Percentiles rank a stretch among this genome's conserved stretches.
Conservation (phyloP, 2,329 filamentous ascomycete genomes). For the Paramyrothecium sp. region DNA sequence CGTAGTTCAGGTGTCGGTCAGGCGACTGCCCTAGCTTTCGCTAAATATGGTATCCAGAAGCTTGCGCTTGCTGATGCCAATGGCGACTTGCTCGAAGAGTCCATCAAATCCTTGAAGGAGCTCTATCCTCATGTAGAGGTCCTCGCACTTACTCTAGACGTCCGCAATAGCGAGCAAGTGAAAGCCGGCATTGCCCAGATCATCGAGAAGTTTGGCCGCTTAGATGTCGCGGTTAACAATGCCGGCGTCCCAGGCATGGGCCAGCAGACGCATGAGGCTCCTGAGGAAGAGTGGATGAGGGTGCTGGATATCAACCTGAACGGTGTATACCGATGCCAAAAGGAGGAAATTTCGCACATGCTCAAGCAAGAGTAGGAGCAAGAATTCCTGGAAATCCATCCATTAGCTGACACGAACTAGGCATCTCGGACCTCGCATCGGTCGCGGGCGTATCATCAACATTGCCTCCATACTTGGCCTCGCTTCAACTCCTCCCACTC, state of each 20-base stretch:
- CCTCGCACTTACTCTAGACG: constrained; percentile 41
- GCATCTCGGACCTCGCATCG: constrained; percentile 33
- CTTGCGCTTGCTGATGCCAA: constrained; percentile 48
- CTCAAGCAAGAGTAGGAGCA: constrained; percentile 41
- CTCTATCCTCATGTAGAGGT: constrained; percentile 38
- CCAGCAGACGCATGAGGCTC: constrained; percentile 41
- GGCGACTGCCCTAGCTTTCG: constrained; percentile 43
- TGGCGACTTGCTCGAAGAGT: constrained; percentile 23
- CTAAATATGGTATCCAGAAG: constrained; percentile 41
- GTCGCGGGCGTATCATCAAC: constrained; percentile 53
- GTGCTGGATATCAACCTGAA: constrained; percentile 53
- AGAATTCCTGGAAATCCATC: too few species aligned
- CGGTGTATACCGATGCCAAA: constrained; percentile 57
- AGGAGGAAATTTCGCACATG: constrained; percentile 51
- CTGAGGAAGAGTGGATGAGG: constrained; percentile 45
- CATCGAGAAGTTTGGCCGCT: constrained; percentile 45
- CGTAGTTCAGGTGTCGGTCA: constrained; percentile 43
- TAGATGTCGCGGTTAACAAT: constrained; percentile 56
- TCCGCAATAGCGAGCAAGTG: constrained; percentile 40
- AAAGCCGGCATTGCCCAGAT: constrained; percentile 38
- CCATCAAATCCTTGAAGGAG: constrained; percentile 29
- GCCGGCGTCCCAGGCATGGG: constrained; percentile 47
- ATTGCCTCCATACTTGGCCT: constrained; percentile 51
- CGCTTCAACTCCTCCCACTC: constrained; percentile 29
- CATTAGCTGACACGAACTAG: constrained; percentile 9